A percentile compares a stretch with the other conserved stretches of the same genome.
These are phyloP conservation scores for Macrotyloma uniflorum DNA, from an alignment of 306 rosid genomes.

Conservation along the genomic window DNA sequence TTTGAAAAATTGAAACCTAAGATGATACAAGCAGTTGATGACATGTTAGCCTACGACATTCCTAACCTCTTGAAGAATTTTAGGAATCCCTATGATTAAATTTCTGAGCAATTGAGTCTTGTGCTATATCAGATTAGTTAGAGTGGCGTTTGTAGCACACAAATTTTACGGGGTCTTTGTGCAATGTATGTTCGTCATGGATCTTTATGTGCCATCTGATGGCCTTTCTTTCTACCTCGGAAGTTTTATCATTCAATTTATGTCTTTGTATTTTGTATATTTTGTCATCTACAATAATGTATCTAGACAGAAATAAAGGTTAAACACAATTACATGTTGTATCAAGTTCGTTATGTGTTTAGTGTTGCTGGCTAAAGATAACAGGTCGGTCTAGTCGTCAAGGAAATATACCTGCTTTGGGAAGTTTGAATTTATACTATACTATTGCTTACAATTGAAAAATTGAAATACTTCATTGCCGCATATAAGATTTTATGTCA, in stretches of 20 bases:
- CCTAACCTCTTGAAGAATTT: conserved; percentile 83
- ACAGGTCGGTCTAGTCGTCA: neutral
- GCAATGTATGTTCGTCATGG: conserved; percentile 21
- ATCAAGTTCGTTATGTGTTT: neutral
- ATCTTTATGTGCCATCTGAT: conserved; percentile 19
- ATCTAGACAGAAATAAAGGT: conserved; percentile 4
- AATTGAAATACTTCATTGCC: neutral
- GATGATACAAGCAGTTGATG: conserved; percentile 82
- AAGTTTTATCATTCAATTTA: neutral
- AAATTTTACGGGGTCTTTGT: neutral
- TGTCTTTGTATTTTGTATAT: neutral
- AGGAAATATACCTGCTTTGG: neutral
- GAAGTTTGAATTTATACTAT: neutral
- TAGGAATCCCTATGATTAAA: conserved; percentile 72
- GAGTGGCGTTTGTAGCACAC: conserved; percentile 26
- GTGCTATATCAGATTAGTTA: conserved; percentile 3
- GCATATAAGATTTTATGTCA: neutral
- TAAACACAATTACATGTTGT: neutral
- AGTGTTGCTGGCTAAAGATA: too few relatives aligned
- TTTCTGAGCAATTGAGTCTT: neutral
- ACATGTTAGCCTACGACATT: conserved; percentile 86
- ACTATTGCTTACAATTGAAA: neutral
- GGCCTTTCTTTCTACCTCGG: conserved; percentile 1
- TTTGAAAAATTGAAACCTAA: conserved; percentile 82
- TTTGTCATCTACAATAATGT: neutral